phyloP scores from a whole-genome alignment of 129 eudicot species.

The Pseudognaphalium luteoalbum region DNA sequence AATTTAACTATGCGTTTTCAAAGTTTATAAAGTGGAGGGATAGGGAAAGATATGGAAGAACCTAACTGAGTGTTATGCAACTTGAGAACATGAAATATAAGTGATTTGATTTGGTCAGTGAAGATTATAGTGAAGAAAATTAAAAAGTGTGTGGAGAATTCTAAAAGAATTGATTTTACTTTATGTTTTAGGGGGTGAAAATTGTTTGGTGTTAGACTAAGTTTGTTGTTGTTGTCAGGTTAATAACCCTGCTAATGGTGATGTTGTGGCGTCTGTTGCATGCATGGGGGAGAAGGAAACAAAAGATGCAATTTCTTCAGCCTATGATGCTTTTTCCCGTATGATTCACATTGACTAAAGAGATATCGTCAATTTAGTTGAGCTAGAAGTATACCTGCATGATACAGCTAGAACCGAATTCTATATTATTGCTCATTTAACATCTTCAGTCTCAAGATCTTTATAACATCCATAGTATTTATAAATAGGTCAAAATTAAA shows the following conservation, averaged over 20 bases:
- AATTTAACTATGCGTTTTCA: background rate
- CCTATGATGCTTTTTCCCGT: slow-evolving; percentile 66
- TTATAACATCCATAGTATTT: too few species aligned
- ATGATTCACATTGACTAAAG: slow-evolving; percentile 8
- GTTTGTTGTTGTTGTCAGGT: slow-evolving; percentile 58
- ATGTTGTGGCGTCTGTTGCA: slow-evolving; percentile 68
- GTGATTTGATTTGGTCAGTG: background rate
- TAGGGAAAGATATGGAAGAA: background rate
- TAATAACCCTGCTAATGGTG: slow-evolving; percentile 82
- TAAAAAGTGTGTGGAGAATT: background rate
- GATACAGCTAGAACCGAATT: too few species aligned
- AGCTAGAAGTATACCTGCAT: too few species aligned
- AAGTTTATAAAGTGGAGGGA: background rate
- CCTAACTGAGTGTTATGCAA: background rate
- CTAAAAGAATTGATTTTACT: background rate
- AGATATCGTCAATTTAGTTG: slow-evolving; percentile 12
- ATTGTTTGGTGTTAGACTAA: background rate
- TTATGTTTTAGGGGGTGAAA: background rate
- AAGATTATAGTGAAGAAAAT: background rate
- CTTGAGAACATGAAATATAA: background rate
- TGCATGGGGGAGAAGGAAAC: slow-evolving; percentile 90
- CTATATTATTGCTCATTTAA: too few species aligned
- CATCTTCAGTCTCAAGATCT: too few species aligned
- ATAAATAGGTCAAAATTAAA: background rate
- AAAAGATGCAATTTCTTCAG: slow-evolving; percentile 84